Evolutionary conservation across 345 rosid genomes (phyloP).

Genomic region (Cochlearia excelsa): DNA sequence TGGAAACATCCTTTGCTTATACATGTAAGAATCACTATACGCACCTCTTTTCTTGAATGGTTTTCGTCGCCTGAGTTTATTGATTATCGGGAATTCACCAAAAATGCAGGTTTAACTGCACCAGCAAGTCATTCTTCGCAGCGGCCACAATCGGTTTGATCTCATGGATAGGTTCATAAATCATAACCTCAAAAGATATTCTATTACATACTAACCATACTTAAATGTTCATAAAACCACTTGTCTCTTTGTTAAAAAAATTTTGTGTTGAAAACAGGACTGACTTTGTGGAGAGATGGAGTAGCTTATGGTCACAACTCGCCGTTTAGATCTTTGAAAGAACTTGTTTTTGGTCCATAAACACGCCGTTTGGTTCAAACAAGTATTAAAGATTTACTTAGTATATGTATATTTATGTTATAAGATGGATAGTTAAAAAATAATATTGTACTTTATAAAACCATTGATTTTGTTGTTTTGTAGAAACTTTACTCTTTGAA

Average conservation of each 20-base stretch:
- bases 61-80: constrained; percentile 1
- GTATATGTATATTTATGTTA: too few relatives aligned
- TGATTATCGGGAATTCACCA: neutral
- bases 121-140: constrained; percentile 61
- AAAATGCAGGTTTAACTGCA: constrained; percentile 51
- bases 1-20: constrained; percentile 76
- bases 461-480: too few relatives aligned
- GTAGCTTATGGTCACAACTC: constrained; percentile 59
- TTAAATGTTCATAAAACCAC: neutral
- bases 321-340: constrained; percentile 63
- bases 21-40: constrained; percentile 45
- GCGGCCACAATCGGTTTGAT: constrained; percentile 70
- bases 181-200: neutral
- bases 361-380: too few relatives aligned
- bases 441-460: too few relatives aligned
- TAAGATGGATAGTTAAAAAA: too few relatives aligned
- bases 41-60: neutral
- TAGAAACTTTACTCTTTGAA: too few relatives aligned
- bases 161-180: constrained; percentile 68
- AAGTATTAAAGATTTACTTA: too few relatives aligned
- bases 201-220: neutral
- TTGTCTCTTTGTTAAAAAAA: neutral
- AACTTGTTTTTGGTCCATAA: constrained; percentile 54
- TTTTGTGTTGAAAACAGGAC: constrained; percentile 41
- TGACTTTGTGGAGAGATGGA: constrained; percentile 72